phyloP scores from a whole-genome alignment of 2,329 filamentous ascomycete species.

The Podosphaera leucotricha region DNA sequence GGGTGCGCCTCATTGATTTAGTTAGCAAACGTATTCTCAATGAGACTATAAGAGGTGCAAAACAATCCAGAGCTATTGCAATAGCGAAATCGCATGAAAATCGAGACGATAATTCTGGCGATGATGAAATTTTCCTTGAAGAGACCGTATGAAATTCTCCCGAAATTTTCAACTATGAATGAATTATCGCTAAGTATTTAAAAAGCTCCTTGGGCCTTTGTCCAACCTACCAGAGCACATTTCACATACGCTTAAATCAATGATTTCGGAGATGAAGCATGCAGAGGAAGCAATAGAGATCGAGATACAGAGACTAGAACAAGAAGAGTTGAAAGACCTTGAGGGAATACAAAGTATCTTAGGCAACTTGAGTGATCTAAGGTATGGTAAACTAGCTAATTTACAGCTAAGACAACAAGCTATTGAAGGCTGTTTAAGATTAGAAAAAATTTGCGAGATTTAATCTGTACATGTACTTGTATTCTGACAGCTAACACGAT shows the following conservation, averaged over 20 bases:
- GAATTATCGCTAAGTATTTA: conserved; percentile 4
- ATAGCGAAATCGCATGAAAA: conserved; percentile 28
- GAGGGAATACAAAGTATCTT: conserved; percentile 40
- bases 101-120: conserved; percentile 24
- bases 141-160: conserved; percentile 22
- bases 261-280: conserved; percentile 44
- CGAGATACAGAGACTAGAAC: conserved; percentile 41
- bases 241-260: conserved; percentile 36
- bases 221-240: conserved; percentile 22
- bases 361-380: conserved; percentile 55
- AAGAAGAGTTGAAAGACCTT: conserved; percentile 36
- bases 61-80: conserved; percentile 32
- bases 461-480: too few relatives aligned
- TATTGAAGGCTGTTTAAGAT: conserved; percentile 36
- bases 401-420: conserved; percentile 39
- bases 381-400: conserved; percentile 54
- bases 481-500: too few relatives aligned
- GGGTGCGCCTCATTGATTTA: conserved; percentile 41
- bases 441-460: conserved; percentile 22
- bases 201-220: conserved; percentile 33
- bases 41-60: conserved; percentile 38
- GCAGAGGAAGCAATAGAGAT: conserved; percentile 41
- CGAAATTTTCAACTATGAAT: background rate
- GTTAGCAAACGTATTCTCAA: conserved; percentile 39
- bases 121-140: conserved; percentile 41